These are phyloP conservation scores for Elaeagnus macrophylla DNA, from an alignment of 306 rosid genomes.

Conservation along the genomic window DNA sequence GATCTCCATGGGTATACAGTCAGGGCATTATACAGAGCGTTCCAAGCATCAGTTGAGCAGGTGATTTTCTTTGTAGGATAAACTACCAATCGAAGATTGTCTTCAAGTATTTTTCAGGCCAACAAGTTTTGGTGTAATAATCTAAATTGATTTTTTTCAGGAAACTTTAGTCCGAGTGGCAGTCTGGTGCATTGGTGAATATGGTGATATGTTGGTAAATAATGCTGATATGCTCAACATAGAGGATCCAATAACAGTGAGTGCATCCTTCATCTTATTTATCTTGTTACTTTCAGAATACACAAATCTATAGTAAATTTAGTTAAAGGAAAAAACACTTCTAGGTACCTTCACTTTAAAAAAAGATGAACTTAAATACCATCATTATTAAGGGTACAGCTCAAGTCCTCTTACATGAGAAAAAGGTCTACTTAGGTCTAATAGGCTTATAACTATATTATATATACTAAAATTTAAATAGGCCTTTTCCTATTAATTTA, in stretches of 20 bases:
- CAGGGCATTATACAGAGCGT: slow-evolving; percentile 75
- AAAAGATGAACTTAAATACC: too few species aligned
- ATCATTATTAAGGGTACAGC: too few species aligned
- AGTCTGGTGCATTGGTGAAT: slow-evolving; percentile 98
- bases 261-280: slow-evolving; percentile 24
- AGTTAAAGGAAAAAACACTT: too few species aligned
- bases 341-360: too few species aligned
- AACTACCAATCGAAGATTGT: slow-evolving; percentile 16
- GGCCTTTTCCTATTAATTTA: too few species aligned
- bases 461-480: too few species aligned
- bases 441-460: too few species aligned
- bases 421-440: too few species aligned
- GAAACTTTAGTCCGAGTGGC: slow-evolving; percentile 95
- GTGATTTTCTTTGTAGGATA: slow-evolving; percentile 32
- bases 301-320: too few species aligned
- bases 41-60: slow-evolving; percentile 77
- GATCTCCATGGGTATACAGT: slow-evolving; percentile 96
- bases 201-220: slow-evolving; percentile 81
- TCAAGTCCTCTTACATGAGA: too few species aligned
- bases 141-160: slow-evolving; percentile 35
- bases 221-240: slow-evolving; percentile 72
- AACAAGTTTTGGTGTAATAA: neutral
- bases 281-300: slow-evolving; percentile 8
- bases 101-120: slow-evolving; percentile 5
- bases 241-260: slow-evolving; percentile 85